Evolutionary conservation across 495 filamentous ascomycete species (phyloP).

Genomic region (Hyaloscypha variabilis): DNA sequence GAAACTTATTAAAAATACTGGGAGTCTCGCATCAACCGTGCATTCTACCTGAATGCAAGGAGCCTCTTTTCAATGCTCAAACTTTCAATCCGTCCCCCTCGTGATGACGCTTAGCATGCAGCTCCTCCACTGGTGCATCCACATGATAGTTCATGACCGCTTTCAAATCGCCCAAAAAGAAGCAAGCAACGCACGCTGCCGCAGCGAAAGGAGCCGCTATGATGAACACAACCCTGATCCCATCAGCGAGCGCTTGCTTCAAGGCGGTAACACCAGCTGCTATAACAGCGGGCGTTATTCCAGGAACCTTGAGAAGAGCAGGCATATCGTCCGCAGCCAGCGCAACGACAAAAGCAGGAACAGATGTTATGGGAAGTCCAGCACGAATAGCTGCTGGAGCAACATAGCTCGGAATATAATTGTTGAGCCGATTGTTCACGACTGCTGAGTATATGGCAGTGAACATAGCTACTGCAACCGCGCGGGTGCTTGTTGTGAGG

Average conservation of each 20-base stretch:
- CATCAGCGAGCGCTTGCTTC: constrained; percentile 5
- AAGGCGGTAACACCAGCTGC: constrained; percentile 25
- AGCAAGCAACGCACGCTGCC: constrained; percentile 4
- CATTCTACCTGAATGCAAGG: too few species aligned
- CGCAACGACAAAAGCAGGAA: constrained; percentile 27
- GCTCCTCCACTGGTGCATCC: constrained; percentile 10
- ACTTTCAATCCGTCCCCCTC: neutral
- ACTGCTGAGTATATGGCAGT: constrained; percentile 35
- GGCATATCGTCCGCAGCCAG: constrained; percentile 19
- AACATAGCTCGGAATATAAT: constrained; percentile 19
- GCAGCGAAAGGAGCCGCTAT: constrained; percentile 9
- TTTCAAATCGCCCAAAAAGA: constrained; percentile 9
- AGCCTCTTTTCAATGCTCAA: too few species aligned
- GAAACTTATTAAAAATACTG: too few species aligned
- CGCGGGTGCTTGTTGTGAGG: constrained; percentile 32
- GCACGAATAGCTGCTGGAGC: constrained; percentile 20
- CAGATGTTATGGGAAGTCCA: constrained; percentile 19
- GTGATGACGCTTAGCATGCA: constrained; percentile 6
- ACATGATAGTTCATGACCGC: constrained; percentile 8
- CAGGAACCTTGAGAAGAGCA: constrained; percentile 15
- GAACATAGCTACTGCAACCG: constrained; percentile 33
- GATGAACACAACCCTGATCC: neutral
- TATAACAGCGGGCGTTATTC: constrained; percentile 26
- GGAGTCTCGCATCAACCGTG: too few species aligned
- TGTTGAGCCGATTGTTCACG: constrained; percentile 16